A percentile compares a stretch with the other conserved stretches of the same genome.
These are phyloP conservation scores for Periglandula ipomoeae DNA, from an alignment of 2,329 filamentous ascomycete genomes.

Conservation along the genomic window DNA sequence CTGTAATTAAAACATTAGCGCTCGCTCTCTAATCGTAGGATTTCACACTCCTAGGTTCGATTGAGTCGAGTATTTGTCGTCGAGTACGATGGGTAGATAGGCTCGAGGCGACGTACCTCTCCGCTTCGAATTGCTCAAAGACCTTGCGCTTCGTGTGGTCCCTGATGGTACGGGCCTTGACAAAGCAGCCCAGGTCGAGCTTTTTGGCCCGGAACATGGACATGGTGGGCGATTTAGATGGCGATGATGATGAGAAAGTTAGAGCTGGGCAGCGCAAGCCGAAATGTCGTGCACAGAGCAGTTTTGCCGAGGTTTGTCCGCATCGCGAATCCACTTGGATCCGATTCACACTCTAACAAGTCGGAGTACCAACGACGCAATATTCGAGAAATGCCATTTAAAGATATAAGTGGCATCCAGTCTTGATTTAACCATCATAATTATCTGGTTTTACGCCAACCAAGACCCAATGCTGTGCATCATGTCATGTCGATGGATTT, in stretches of 20 bases:
- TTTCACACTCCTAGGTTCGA: background rate
- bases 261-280: background rate
- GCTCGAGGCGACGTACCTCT: slow-evolving; percentile 53
- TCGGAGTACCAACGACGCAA: too few relatives aligned
- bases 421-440: too few relatives aligned
- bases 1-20: slow-evolving; percentile 32
- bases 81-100: background rate
- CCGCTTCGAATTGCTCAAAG: slow-evolving; percentile 76
- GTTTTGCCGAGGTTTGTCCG: background rate
- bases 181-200: slow-evolving; percentile 78
- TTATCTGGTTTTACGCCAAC: too few relatives aligned
- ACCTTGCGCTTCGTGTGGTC: slow-evolving; percentile 96
- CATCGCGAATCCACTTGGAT: background rate
- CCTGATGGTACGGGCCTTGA: slow-evolving; percentile 80
- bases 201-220: slow-evolving; percentile 84
- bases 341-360: background rate
- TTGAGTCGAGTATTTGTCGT: too few relatives aligned
- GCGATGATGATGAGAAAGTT: background rate
- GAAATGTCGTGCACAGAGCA: background rate
- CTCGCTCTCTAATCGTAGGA: background rate
- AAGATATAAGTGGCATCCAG: too few relatives aligned
- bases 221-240: slow-evolving; percentile 40
- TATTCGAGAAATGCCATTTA: too few relatives aligned
- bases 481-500: too few relatives aligned
- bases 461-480: too few relatives aligned